Base-by-base conservation (phyloP, 371 early-diverging fungal species). In the Rozella allomycis region DNA sequence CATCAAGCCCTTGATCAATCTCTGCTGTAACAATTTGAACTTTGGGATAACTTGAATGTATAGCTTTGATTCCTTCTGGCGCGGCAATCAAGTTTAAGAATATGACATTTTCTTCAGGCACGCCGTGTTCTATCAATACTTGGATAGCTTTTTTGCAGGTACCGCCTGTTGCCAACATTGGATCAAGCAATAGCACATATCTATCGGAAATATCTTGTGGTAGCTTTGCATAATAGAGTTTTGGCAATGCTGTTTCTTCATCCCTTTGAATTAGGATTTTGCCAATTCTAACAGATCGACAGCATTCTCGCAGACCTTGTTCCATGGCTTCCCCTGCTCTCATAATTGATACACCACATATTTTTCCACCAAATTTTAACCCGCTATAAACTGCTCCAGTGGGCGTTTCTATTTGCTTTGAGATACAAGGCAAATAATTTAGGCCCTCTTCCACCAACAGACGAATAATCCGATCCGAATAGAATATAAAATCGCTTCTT, bases 151-250 rank as follows among this genome's bases (percentile, higher is more conserved):
- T 80, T 54, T 73, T 78, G 5, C 82, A 85, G 17, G 81, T 78
- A 19, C 84, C 85, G 21, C 88, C 88, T 17, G 88, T 85, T n/a
- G 84, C 88, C 68, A 86, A 68, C 86, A 85, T 85, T 13, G 88
- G 86, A 45, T 88, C 88, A 22, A 88, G 60, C 31, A 88, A 57
- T 33, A 88, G 50, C 33, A 74, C 74, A 54, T 70, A 82, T 26
- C 86, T 72, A 27, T 67, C 61, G 12, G 67, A 60, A 39, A 82
- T 80, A 49, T 84, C 86, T 38, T 67, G 67, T 19, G 86, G 86
- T 19, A 88, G 62, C 50, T 88, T 87, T 10, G 78, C 69, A 46
- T 87, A 87, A 56, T 72, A 85, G 50, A 69, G 67, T 54, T 76
- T 75, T 16, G 88, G 79, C 47, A 65, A 47, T 17, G 80, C 82